Evolutionary conservation across 2,329 filamentous ascomycete genomes (phyloP).

Genomic region (Chalaropsis ovoidea): DNA sequence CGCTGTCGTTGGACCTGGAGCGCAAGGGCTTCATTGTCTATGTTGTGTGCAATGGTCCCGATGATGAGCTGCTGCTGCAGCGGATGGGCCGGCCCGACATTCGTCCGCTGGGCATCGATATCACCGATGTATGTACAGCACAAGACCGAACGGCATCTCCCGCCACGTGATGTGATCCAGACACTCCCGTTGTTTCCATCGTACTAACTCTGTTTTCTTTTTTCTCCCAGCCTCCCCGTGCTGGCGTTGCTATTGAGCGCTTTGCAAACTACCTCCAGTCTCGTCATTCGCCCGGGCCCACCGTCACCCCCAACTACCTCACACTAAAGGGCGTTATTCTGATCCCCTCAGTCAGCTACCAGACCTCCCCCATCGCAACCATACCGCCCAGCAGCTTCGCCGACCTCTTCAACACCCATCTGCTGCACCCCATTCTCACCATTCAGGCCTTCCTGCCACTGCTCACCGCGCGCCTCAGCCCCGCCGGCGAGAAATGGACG

Average conservation of each 20-base stretch:
- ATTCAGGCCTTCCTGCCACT: constrained; percentile 83
- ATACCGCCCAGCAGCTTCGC: constrained; percentile 76
- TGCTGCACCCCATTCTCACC: constrained; percentile 79
- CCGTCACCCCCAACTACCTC: constrained; percentile 65
- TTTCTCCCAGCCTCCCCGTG: constrained; percentile 51
- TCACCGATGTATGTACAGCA: constrained; percentile 57
- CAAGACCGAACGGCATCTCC: too few relatives aligned
- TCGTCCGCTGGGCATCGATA: constrained; percentile 68
- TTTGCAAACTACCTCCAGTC: constrained; percentile 63
- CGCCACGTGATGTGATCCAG: background rate
- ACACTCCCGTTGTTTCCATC: background rate
- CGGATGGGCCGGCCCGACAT: constrained; percentile 71
- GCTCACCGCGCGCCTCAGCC: constrained; percentile 52
- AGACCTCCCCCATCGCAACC: constrained; percentile 73
- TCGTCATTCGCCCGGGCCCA: constrained; percentile 65
- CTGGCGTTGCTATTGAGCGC: constrained; percentile 57
- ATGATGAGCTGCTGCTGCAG: constrained; percentile 73
- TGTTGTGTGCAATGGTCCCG: constrained; percentile 71
- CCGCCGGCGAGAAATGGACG: constrained; percentile 41
- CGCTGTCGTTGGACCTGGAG: constrained; percentile 77
- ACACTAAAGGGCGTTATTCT: constrained; percentile 70
- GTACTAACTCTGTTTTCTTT: background rate
- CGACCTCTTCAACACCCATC: constrained; percentile 82
- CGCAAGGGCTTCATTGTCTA: constrained; percentile 88
- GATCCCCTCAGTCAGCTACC: constrained; percentile 70